Evolutionary conservation across 2,329 filamentous ascomycete species (phyloP).

Genomic region (Paecilomyces variotii): DNA sequence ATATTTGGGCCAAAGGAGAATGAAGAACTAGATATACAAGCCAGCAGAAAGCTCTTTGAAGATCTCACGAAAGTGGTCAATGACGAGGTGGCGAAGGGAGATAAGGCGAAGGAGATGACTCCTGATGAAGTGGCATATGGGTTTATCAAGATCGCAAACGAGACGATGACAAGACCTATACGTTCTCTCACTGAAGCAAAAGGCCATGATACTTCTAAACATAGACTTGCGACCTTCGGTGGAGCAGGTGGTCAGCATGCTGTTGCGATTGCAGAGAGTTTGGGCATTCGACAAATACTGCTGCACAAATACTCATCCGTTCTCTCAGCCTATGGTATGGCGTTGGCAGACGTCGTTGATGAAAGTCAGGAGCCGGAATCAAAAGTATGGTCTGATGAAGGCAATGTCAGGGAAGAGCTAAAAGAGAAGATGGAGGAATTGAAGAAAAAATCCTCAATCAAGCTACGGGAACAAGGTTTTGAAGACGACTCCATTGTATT

Average conservation of each 20-base stretch:
- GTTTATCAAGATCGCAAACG: conserved; percentile 82
- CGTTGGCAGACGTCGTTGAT: conserved; percentile 78
- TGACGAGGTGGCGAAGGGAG: conserved; percentile 55
- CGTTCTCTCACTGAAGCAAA: conserved; percentile 56
- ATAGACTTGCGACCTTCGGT: conserved; percentile 78
- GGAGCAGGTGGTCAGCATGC: conserved; percentile 87
- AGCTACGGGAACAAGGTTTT: conserved; percentile 72
- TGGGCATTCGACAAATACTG: conserved; percentile 75
- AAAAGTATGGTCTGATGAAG: conserved; percentile 50
- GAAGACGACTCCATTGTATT: conserved; percentile 65
- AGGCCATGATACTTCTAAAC: conserved; percentile 78
- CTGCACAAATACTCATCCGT: conserved; percentile 84
- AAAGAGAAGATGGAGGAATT: conserved; percentile 69
- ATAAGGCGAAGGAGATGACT: conserved; percentile 49
- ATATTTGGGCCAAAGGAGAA: conserved; percentile 90
- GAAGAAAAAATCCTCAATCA: conserved; percentile 62
- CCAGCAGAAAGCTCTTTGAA: conserved; percentile 66
- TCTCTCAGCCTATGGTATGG: conserved; percentile 86
- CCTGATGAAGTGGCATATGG: conserved; percentile 81
- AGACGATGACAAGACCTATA: conserved; percentile 63
- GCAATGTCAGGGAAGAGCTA: conserved; percentile 53
- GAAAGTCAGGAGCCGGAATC: conserved; percentile 68
- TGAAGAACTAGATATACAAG: conserved; percentile 67
- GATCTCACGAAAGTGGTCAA: conserved; percentile 74
- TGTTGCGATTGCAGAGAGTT: conserved; percentile 75